Evolutionary conservation across 805 yeast genomes (phyloP), one percentile per base, ranked within the genome.

Genomic region (Citeromyces matritensis): DNA sequence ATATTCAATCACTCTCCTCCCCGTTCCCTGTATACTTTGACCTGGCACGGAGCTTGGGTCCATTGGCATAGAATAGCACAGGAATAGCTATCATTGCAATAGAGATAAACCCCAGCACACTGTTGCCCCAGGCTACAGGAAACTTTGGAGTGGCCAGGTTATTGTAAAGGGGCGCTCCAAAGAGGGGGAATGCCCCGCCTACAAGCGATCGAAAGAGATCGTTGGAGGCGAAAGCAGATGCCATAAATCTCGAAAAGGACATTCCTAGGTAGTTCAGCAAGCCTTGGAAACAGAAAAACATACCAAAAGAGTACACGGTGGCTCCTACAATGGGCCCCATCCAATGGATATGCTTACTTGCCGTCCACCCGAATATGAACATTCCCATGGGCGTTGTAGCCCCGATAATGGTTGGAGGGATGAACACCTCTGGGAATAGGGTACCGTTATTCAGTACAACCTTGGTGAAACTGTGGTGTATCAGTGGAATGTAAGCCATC

Each of bases 91-190:
- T 52, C 54, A 72, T 46, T 0, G 46, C 64, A 19, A 63, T 28
- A 3, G 60, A 43, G 24, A 68, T 40, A 38, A 66, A 65, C 1
- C 65, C 74, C 28, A 69, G 44, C 9, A 69, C 37, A 5, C 67
- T 56, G 2, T 65, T 51, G 2, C 76, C 79, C 76, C 76, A 73
- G 3, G 59, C 77, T n/a, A 67, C 69, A 2, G 79, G 78, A 43
- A 54, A 73, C 26, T 56, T 60, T 2, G 49, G 41, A 11, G 57
- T 58, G 3, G 50, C 53, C 30, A 61, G 47, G 35, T 60, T 59
- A 21, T 45, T 36, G 41, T 55, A 73, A 58, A 73, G 52, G 3
- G 63, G 56, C 13, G 49, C 39, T 4, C 72, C 73, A 45, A 73
- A 69, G 30, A 73, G 50, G 26, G 81, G 80, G 57, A 73, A 73